Evolutionary conservation across 345 rosid species (phyloP), one percentile per base, ranked within the genome.

Genomic region (Geranium rotundifolium): DNA sequence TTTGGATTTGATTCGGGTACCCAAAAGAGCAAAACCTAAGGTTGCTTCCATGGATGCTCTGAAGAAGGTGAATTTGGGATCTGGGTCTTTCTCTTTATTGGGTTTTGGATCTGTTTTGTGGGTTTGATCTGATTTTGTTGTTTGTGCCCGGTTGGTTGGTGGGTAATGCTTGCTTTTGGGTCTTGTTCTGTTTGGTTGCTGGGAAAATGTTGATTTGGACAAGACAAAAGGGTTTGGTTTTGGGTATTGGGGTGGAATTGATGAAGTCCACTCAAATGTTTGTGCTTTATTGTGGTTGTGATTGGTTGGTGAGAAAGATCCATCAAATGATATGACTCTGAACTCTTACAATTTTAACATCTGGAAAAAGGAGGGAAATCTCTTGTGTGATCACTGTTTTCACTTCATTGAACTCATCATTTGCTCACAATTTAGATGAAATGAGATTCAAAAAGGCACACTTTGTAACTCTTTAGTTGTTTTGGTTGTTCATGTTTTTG

Each of bases 31-130:
- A 62, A 59, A 72, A 78, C 75, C 72, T 65, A 59, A 29, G 62
- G 2, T 64, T 30, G 67, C 65, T 17, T 59, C 79, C 50, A 89
- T 92, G 96, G 87, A 85, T 80, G 63, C 81, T 71, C 90, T 76
- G 55, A 87, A 79, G 74, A 89, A 92, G 96, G 98, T 46, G 27
- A 46, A 10, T 46, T 46, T 3, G 12, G 14, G 52, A 46, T 87
- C 55, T 41, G 17, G 2, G 6, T 65, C n/a, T 34, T 0, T 16
- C 19, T 63, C 55, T 77, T 14, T 9, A n/a, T 12, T 52, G 46
- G 52, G 29, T 5, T 12, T 52, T 10, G 58, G 61, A 13, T 58
- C 30, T 29, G 4, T 41, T 41, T 23, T 7, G 10, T 65, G 37
- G 6, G 17, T 63, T 55, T 27, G 0, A 34, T 54, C 27, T 20